Evolutionary conservation across 2,329 filamentous ascomycete genomes (phyloP), one percentile per base, ranked within the genome.

Genomic region (Teratosphaeria epicoccoides): DNA sequence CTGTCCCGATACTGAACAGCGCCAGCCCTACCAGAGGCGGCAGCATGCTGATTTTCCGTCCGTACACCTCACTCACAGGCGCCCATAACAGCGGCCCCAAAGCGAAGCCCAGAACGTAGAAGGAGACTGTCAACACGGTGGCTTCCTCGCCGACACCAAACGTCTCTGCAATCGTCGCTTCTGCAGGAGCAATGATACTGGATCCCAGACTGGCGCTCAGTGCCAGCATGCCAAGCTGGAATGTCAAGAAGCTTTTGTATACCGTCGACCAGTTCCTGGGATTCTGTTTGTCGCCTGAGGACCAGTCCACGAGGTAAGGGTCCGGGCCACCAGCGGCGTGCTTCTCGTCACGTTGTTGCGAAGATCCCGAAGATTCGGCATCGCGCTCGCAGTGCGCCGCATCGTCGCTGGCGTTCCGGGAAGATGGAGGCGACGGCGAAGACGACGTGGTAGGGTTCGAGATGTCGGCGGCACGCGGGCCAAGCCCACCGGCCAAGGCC

Each of bases 181-280:
- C 68, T 1, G 74, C 77, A 0, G 76, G 72, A 2, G 75, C 66
- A 37, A 76, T 73, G 51, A 80, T 76, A 17, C 73, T 75, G 5
- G 73, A 76, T 3, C 73, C 76, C 46, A 77, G 59, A 53, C 70
- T 74, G 14, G 73, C 74, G 7, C 69, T 65, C n/a, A 78, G 61
- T 1, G 77, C 76, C 14, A 79, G 64, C 66, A 78, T 68, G 23
- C 73, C 71, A 28, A 79, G 59, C 49, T 75, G 69, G 17, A 76
- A 66, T 0, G 76, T 77, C 48, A 78, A 65, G 65, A 69, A 76
- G 45, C 64, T 67, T 60, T 77, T 77, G 54, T 73, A 71, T 3
- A 47, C 43, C 5, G 62, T 58, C 0, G 64, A 63, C 67, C 71
- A 79, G 55, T 76, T 76, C 47, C 70, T 67, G 0, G 77, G 77